These are phyloP conservation scores for Boletus sp. DNA, from an alignment of 768 basidiomycete genomes.

Conservation along the genomic window DNA sequence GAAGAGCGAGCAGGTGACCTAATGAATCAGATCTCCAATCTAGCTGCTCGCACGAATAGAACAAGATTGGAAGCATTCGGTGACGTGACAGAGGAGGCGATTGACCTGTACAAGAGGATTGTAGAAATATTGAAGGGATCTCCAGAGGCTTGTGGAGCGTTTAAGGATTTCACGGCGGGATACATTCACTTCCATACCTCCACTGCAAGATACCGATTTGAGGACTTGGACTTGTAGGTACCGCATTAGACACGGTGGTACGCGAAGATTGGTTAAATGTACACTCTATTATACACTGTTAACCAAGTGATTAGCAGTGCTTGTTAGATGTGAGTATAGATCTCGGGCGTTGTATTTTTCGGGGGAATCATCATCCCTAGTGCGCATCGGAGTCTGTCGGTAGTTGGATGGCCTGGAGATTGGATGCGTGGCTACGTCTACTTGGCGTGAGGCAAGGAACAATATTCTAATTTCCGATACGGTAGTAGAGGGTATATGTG, in stretches of 20 bases:
- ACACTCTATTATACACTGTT: neutral
- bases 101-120: conserved; percentile 20
- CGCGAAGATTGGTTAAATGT: neutral
- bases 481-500: no score
- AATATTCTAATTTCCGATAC: no score
- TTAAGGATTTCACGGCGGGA: conserved; percentile 14
- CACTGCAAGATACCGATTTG: conserved; percentile 21
- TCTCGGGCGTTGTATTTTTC: no score
- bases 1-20: neutral
- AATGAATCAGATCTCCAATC: neutral
- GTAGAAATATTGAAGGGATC: conserved; percentile 22
- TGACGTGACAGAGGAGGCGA: conserved; percentile 24
- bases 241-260: no score
- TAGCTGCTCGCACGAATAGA: conserved; percentile 21
- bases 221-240: conserved; percentile 14
- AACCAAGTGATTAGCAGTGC: neutral
- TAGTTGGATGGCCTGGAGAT: no score
- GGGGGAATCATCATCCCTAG: no score
- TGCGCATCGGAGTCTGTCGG: no score
- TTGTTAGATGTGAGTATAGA: neutral
- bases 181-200: conserved; percentile 30
- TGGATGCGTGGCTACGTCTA: no score
- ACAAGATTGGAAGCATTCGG: conserved; percentile 27
- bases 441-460: no score
- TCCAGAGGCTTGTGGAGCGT: conserved; percentile 15